Evolutionary conservation across 2,329 filamentous ascomycete species (phyloP), one percentile per base, ranked within the genome.

Genomic region (Fonsecaea erecta): DNA sequence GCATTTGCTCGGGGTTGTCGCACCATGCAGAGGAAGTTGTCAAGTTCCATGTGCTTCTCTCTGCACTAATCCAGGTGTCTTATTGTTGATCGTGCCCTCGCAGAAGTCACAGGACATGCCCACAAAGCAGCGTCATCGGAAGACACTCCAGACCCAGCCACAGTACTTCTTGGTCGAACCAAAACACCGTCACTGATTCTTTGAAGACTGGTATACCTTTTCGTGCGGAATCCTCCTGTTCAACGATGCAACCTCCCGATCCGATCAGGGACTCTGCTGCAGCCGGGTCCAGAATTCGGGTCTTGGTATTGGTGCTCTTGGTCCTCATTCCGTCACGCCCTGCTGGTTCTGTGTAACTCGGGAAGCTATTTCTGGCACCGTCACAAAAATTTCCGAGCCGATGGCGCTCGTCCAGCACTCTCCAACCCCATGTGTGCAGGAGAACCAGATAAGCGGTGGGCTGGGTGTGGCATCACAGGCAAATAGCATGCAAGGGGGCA

Each of bases 271-370:
- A 43, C 37, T 24, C 40, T 28, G 18, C 12, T 58, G 56, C 58
- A 52, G 52, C 43, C 59, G 28, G 53, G 56, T 58, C 48, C 52
- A 51, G 40, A 63, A 60, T 63, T 16, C 26, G 18, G 26, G 48
- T 48, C 57, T 62, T 61, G 60, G 56, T 67, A 57, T 64, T 62
- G 65, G 61, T 51, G 52, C 21, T n/a, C 46, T n/a, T 35, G 43
- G 26, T 52, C 32, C 4, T 58, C 52, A n/a, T 30, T 34, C 34
- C 30, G 24, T 48, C 26, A 43, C 32, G 18, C 30, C 24, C 18
- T 43, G 30, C 62, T 59, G 16, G 28, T 48, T 48, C 2, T 52
- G 60, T 63, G 60, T 59, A 51, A 63, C 60, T 4, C 12, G 14
- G 8, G 40, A 52, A 2, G 32, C 48, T 62, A 67, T 64, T 64